Base-by-base conservation (phyloP, 1,284 basidiomycete species). In the Ganoderma sinense region DNA sequence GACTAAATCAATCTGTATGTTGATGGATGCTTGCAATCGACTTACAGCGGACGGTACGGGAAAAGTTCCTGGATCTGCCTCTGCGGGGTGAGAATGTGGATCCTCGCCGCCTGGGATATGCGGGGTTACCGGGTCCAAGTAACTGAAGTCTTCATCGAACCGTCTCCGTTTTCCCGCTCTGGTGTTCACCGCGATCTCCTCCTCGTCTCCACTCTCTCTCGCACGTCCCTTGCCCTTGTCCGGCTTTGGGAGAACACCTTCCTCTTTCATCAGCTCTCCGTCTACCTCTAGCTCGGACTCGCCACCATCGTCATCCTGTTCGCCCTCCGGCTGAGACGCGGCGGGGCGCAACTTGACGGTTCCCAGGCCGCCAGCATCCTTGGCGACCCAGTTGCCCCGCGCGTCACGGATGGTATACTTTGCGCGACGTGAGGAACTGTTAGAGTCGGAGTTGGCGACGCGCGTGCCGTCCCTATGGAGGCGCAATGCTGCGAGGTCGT, bases 401-500 rank as follows among this genome's bases (percentile, higher is more conserved):
- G 69, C 71, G 62, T 82, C 80, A 53, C 74, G 73, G 8, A 72
- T 66, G 8, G 74, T 71, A 62, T 78, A 74, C 63, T 73, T 76
- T 26, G 76, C 70, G 11, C 66, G 73, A 43, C 79, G 75, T 11
- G 68, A 63, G 64, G 73, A 33, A 39, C 59, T 67, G 20, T 83
- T 85, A 16, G 66, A 66, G 14, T 80, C 79, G 26, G 78, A 81
- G 69, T 84, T 87, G 53, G 82, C 80, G 16, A 91, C 87, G 40
- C 89, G 87, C 36, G 83, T 83, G 13, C 89, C 90, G 75, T 90
- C 86, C 18, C 87, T 85, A 71, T 88, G 90, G 0, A 91, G 76
- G 23, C 88, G 86, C 36, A 92, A 84, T 62, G 85, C 83, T 0
- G 90, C 82, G 41, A 87, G 83, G 75, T 91, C 90, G 74, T 87